These are phyloP conservation scores for Xerocomus nothofagi DNA, from an alignment of 1,284 basidiomycete genomes.

Conservation along the genomic window DNA sequence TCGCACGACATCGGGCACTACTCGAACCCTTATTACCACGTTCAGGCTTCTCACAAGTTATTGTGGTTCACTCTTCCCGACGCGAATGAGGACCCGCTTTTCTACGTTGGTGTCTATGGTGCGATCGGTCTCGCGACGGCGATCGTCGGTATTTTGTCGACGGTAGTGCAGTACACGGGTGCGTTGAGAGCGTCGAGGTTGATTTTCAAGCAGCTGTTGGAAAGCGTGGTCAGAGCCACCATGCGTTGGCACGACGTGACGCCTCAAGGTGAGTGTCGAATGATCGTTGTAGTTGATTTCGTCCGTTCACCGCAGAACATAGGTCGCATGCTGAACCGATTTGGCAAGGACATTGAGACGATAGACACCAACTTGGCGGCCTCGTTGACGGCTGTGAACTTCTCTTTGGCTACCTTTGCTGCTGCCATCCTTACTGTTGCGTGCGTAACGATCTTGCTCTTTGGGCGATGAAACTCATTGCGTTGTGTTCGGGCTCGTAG, in stretches of 20 bases:
- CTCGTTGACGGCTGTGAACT: conserved; percentile 72
- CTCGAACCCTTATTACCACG: conserved; percentile 16
- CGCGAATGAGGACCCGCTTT: conserved; percentile 48
- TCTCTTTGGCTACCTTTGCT: conserved; percentile 70
- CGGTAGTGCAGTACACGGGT: conserved; percentile 46
- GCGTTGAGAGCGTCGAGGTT: conserved; percentile 48
- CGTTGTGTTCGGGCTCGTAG: conserved; percentile 27
- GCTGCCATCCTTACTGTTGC: conserved; percentile 36
- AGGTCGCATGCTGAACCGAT: conserved; percentile 55
- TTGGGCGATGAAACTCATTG: neutral
- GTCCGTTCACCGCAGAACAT: neutral
- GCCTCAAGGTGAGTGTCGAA: conserved; percentile 39
- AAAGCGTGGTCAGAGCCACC: conserved; percentile 48
- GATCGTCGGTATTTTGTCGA: conserved; percentile 37
- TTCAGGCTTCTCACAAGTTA: conserved; percentile 6
- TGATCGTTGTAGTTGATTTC: neutral
- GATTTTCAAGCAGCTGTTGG: conserved; percentile 45
- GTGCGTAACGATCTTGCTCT: conserved; percentile 16
- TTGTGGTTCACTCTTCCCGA: conserved; percentile 39
- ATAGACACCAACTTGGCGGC: conserved; percentile 43
- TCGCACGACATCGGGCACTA: conserved; percentile 18
- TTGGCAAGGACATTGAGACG: conserved; percentile 53
- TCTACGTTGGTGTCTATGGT: conserved; percentile 51
- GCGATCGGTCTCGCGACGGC: conserved; percentile 43
- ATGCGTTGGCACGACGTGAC: conserved; percentile 56